Conservation (phyloP, 306 rosid genomes). For the Rosa lucieae region DNA sequence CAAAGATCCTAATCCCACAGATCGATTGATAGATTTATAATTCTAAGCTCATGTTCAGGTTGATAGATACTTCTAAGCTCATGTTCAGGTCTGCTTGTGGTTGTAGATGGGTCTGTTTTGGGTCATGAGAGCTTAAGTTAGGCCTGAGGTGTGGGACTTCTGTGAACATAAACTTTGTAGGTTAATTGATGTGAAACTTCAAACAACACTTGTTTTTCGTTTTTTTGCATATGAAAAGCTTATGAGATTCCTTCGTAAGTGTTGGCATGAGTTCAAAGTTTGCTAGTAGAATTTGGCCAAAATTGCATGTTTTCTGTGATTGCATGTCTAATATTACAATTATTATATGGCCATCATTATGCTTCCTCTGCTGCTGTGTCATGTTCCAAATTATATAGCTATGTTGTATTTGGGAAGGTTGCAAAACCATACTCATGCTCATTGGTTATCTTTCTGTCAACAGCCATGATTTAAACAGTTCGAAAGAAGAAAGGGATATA, state of each 20-base stretch:
- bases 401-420: not conserved
- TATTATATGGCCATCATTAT: not conserved
- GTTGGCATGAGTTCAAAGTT: not conserved
- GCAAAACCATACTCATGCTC: slow-evolving; percentile 21
- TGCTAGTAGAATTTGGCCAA: not conserved
- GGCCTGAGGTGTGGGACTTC: not conserved
- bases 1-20: not conserved
- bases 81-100: not conserved
- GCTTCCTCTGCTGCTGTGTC: not conserved
- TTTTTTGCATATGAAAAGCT: not conserved
- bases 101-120: not conserved
- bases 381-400: not conserved
- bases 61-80: not conserved
- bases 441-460: slow-evolving; percentile 39
- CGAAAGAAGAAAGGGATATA: slow-evolving; percentile 76
- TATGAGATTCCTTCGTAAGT: not conserved
- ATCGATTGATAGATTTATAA: not conserved
- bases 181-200: not conserved
- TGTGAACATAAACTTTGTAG: not conserved
- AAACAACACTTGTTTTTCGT: not conserved
- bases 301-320: not conserved
- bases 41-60: not conserved
- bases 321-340: not conserved
- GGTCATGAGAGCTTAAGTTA: not conserved
- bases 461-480: slow-evolving; percentile 84